A percentile compares a stretch with the other conserved stretches of the same genome.
Evolutionary conservation across 495 filamentous ascomycete species (phyloP).

Genomic region (Parathielavia appendiculata): DNA sequence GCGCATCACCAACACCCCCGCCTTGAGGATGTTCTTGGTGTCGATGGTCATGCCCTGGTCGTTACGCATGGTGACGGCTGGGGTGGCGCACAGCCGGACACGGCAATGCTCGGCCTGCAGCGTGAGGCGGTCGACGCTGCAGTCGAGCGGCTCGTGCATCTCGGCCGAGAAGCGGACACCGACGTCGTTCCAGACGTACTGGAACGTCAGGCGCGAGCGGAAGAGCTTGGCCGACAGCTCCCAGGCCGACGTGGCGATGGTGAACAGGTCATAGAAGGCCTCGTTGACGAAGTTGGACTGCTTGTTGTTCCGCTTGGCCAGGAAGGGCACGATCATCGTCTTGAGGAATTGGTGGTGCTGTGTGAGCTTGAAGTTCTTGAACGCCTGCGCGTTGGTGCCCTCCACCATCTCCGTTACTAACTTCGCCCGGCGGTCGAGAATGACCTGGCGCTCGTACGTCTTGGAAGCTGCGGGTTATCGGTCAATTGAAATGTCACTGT

Average conservation of each 20-base stretch:
- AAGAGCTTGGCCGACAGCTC: constrained; percentile 30
- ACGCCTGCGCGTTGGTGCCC: constrained; percentile 8
- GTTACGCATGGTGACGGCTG: constrained; percentile 30
- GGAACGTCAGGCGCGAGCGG: constrained; percentile 27
- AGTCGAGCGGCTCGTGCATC: constrained; percentile 18
- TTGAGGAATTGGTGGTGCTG: constrained; percentile 28
- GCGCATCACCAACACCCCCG: constrained; percentile 27
- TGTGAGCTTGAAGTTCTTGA: constrained; percentile 20
- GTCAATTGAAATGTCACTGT: not conserved
- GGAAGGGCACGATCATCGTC: constrained; percentile 18
- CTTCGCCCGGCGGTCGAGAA: constrained; percentile 25
- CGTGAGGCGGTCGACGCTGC: not conserved
- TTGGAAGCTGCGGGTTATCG: constrained; percentile 12
- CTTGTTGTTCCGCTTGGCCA: not conserved
- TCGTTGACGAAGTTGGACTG: constrained; percentile 8
- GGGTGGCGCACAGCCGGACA: constrained; percentile 35
- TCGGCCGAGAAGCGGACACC: constrained; percentile 27
- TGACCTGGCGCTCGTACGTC: constrained; percentile 25
- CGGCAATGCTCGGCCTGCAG: constrained; percentile 22
- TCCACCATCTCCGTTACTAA: constrained; percentile 19
- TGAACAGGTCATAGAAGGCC: constrained; percentile 30
- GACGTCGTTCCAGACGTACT: constrained; percentile 30
- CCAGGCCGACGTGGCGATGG: constrained; percentile 26
- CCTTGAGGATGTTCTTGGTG: constrained; percentile 24
- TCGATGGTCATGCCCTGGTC: constrained; percentile 25